phyloP scores from a whole-genome alignment of 108 stramenopile genomes.

The Craspedostauros australis region DNA sequence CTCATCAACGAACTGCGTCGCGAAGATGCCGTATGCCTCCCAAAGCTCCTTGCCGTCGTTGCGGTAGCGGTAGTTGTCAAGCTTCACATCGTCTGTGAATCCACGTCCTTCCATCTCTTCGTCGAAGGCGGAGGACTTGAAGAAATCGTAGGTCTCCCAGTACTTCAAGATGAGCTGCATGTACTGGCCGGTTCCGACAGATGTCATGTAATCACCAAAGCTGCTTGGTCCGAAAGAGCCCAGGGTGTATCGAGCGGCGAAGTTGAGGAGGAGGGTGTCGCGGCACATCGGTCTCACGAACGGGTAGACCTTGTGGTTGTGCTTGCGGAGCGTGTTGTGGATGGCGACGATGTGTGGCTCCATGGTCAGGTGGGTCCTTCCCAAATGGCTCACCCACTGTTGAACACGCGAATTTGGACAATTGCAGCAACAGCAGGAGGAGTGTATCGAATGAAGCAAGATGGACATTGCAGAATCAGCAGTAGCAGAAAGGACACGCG shows the following conservation, averaged over 20 bases:
- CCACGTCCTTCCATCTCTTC: conserved; percentile 12
- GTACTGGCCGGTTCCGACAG: conserved; percentile 2
- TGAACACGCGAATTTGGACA: no score
- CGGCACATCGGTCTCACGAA: no score
- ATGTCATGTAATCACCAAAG: no score
- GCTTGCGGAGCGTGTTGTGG: no score
- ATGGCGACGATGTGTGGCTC: neutral
- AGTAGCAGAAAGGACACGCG: no score
- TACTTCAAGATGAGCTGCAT: conserved; percentile 10
- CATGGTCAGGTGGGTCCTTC: neutral
- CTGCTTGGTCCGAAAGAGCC: no score
- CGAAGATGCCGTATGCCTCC: conserved; percentile 9
- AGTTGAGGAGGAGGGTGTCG: no score
- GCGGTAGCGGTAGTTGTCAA: conserved; percentile 1
- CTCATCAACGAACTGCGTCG: conserved; percentile 16
- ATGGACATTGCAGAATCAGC: no score
- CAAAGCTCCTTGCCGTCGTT: conserved; percentile 15
- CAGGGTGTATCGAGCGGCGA: no score
- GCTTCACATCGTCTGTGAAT: conserved; percentile 8
- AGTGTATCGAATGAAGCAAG: no score
- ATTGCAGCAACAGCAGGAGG: no score
- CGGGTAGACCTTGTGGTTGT: no score
- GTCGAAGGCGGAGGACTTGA: neutral
- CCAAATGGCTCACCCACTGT: neutral
- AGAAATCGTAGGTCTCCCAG: conserved; percentile 9